Conservation (phyloP, 139 green algal species). For the Micractinium conductrix region DNA sequence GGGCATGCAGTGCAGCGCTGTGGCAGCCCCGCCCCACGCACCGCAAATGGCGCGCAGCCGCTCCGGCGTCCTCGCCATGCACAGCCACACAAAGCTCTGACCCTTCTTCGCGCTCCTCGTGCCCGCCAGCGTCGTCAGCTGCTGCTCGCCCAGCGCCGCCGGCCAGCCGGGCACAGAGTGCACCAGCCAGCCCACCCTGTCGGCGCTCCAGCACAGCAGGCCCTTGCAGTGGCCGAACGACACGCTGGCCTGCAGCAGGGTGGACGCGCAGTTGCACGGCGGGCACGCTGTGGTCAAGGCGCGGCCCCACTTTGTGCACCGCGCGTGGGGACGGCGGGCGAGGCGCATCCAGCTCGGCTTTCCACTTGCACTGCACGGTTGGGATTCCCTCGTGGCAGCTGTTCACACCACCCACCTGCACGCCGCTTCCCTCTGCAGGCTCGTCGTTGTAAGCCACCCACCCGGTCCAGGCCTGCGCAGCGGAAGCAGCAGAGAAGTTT, state of each 20-base stretch:
- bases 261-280: no score
- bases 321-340: no score
- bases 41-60: not conserved
- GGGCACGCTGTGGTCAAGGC: no score
- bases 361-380: no score
- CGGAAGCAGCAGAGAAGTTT: not conserved
- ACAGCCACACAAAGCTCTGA: slow-evolving; percentile 24
- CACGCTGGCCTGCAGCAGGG: not conserved
- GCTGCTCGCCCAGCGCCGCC: not conserved
- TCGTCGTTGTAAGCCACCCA: slow-evolving; percentile 26
- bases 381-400: no score
- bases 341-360: no score
- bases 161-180: slow-evolving; percentile 17
- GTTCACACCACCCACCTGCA: no score
- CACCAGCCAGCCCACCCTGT: slow-evolving; percentile 11
- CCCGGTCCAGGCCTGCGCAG: slow-evolving; percentile 4
- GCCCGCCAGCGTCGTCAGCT: not conserved
- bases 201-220: not conserved
- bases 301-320: no score
- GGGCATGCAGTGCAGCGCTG: not conserved
- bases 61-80: not conserved
- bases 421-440: not conserved
- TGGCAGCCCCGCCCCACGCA: not conserved
- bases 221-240: slow-evolving; percentile 19
- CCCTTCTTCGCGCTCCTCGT: not conserved